Evolutionary conservation across 2,329 filamentous ascomycete genomes (phyloP).

Genomic region (Dothistroma pini): DNA sequence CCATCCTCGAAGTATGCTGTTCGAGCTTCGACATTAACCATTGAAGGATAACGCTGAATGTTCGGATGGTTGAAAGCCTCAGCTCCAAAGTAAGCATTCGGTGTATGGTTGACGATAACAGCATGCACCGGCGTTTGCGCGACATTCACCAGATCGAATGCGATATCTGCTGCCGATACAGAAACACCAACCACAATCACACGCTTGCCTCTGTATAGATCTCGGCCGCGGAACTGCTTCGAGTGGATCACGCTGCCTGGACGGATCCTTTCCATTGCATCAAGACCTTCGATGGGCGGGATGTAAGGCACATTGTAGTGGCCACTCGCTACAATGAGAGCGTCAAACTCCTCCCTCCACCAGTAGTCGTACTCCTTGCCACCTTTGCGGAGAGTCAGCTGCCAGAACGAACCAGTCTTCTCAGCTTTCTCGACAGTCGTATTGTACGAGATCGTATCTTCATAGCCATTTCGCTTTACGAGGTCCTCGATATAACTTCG

Average conservation of each 20-base stretch:
- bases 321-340: slow-evolving; percentile 57
- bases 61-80: slow-evolving; percentile 57
- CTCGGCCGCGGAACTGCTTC: slow-evolving; percentile 51
- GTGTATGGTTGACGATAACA: slow-evolving; percentile 52
- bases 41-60: slow-evolving; percentile 49
- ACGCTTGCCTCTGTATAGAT: slow-evolving; percentile 48
- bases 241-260: slow-evolving; percentile 55
- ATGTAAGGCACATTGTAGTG: slow-evolving; percentile 60
- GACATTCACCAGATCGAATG: slow-evolving; percentile 49
- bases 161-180: slow-evolving; percentile 62
- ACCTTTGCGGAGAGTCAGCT: slow-evolving; percentile 16
- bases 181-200: slow-evolving; percentile 62
- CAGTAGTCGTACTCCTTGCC: slow-evolving; percentile 49
- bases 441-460: slow-evolving; percentile 51
- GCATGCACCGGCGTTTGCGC: slow-evolving; percentile 50
- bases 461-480: slow-evolving; percentile 52
- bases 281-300: slow-evolving; percentile 49
- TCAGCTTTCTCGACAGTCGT: slow-evolving; percentile 61
- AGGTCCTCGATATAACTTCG: slow-evolving; percentile 53
- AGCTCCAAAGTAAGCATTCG: slow-evolving; percentile 55
- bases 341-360: slow-evolving; percentile 62
- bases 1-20: slow-evolving; percentile 58
- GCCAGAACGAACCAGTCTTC: slow-evolving; percentile 37
- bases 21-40: slow-evolving; percentile 45
- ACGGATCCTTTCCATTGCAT: slow-evolving; percentile 43